Evolutionary conservation across 495 filamentous ascomycete genomes (phyloP).

Genomic region (Hypomontagnella submonticulosa): DNA sequence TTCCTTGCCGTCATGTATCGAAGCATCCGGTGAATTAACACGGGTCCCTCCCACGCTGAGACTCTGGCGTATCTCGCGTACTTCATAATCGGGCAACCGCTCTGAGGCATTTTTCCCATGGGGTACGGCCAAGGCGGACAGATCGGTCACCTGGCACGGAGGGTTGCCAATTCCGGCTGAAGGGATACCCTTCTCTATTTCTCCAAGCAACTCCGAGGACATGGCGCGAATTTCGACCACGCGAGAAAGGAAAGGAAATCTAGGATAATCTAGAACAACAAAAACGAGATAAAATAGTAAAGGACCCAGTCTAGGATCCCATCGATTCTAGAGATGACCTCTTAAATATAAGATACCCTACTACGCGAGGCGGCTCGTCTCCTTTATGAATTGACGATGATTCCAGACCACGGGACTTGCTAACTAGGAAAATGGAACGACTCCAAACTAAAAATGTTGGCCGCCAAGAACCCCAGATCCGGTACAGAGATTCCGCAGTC

Average conservation of each 20-base stretch:
- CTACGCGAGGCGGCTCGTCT: neutral
- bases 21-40: slow-evolving; percentile 30
- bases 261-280: neutral
- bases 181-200: slow-evolving; percentile 17
- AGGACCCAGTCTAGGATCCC: neutral
- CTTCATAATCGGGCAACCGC: neutral
- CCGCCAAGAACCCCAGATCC: slow-evolving; percentile 22
- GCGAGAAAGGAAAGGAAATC: slow-evolving; percentile 6
- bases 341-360: neutral
- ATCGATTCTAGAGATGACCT: slow-evolving; percentile 6
- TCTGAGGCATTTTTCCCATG: neutral
- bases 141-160: slow-evolving; percentile 4
- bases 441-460: slow-evolving; percentile 22
- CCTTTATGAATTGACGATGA: slow-evolving; percentile 3
- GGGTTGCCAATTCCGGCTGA: neutral
- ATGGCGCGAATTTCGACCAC: neutral
- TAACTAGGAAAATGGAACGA: slow-evolving; percentile 13
- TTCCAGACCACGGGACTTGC: slow-evolving; percentile 1
- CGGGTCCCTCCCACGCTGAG: slow-evolving; percentile 18
- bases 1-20: slow-evolving; percentile 33
- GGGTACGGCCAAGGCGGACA: neutral
- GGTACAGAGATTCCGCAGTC: slow-evolving; percentile 4
- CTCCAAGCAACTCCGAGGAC: neutral
- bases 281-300: neutral
- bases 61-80: slow-evolving; percentile 12